Percentiles rank a stretch among this genome's conserved stretches.
These are phyloP conservation scores for Nicotiana tabacum DNA, from an alignment of 257 asterid species.

Conservation along the genomic window DNA sequence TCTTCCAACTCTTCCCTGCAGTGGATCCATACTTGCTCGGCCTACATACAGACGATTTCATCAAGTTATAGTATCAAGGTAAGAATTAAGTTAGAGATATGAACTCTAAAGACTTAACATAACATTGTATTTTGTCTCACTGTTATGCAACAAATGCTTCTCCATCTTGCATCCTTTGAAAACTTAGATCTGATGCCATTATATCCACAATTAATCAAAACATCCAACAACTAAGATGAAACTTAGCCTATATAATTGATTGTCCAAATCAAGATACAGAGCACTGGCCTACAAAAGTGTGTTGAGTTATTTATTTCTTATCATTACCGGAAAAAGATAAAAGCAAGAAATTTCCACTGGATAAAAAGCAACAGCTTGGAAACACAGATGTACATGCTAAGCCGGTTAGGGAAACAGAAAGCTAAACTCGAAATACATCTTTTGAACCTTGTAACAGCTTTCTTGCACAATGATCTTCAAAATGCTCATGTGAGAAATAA, in stretches of 20 bases:
- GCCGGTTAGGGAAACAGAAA: not conserved
- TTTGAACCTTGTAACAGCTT: not conserved
- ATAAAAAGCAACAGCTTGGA: not conserved
- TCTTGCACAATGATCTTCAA: not conserved
- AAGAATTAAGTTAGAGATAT: not conserved
- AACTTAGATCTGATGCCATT: not conserved
- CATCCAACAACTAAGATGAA: not conserved
- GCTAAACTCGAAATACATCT: not conserved
- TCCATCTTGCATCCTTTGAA: not conserved
- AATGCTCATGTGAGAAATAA: not conserved
- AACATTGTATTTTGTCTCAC: not conserved
- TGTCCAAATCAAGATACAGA: not conserved
- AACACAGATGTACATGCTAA: not conserved
- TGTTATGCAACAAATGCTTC: not conserved
- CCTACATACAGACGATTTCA: constrained; percentile 32
- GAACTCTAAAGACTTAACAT: not conserved
- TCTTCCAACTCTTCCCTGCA: constrained; percentile 42
- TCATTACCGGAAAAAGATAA: not conserved
- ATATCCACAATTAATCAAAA: not conserved
- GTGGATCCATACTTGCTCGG: constrained; percentile 31
- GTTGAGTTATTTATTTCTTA: not conserved
- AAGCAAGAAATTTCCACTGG: not conserved
- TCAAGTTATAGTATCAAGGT: not conserved
- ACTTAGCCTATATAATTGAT: not conserved
- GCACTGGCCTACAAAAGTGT: not conserved